Base-by-base conservation (phyloP, 176 grass and related monocot species). In the Chloris gayana region DNA sequence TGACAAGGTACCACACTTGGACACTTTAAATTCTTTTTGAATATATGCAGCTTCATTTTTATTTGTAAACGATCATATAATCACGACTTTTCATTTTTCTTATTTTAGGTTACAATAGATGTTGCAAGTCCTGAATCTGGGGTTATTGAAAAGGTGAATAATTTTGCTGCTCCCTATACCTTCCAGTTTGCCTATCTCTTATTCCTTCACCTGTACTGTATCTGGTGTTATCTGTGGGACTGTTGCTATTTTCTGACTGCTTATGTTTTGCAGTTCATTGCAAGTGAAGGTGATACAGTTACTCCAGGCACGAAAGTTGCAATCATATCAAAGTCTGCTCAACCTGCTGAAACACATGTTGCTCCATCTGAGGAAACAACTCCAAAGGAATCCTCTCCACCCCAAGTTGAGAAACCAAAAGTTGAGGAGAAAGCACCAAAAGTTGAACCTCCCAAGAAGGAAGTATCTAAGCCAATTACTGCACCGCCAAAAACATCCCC, bases 91-190 rank as follows among this genome's bases (percentile, higher is more conserved):
- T 32, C 39, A 25, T 73, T 68, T 82, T 69, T 63, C 15, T 26
- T 83, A 60, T 82, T 85, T 69, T 74, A 95, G 89, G 93, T 96
- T 83, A 90, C 93, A 13, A 96, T 96, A 63, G 93, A 96, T 86
- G 93, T 96, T 47, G 70, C 79, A 50, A 92, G 93, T 80, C 90
- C 93, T 77, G 78, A 92, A 90, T 66, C 87, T 86, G 93, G 90
- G 56, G 58, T 96, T 50, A 92, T 96, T 76, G 69, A 90, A 89
- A 92, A 88, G 90, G 91, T 93, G 35, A 51, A 77, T 50, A 49
- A 5, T 27, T 45, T 31, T 82, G 11, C 45, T n/a, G 32, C 26
- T 26, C 33, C 26, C 60, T 38, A 58, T 70, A 21, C 24, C 60
- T 87, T 89, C 25, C 34, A 69, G 44, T 69, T 64, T 57, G 13